Conservation (phyloP, 495 filamentous ascomycete genomes). For the Beverwykella pulmonaria region DNA sequence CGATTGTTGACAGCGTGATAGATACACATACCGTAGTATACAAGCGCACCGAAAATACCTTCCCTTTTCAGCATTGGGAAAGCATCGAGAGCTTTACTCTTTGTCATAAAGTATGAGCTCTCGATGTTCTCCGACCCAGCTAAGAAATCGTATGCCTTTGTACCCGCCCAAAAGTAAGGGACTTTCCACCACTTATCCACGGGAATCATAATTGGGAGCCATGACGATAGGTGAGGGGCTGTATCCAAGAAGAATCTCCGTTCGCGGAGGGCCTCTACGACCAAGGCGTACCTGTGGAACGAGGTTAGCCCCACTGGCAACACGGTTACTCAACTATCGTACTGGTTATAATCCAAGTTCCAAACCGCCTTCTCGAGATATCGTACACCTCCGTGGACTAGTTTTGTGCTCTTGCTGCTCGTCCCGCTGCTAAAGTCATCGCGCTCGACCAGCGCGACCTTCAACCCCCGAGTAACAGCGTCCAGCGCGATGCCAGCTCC, state of each 20-base stretch:
- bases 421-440: slow-evolving; percentile 95
- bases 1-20: background rate
- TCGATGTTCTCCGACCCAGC: slow-evolving; percentile 96
- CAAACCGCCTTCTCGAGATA: slow-evolving; percentile 97
- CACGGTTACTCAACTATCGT: background rate
- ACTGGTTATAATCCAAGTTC: slow-evolving; percentile 94
- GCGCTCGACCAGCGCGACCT: slow-evolving; percentile 90
- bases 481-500: slow-evolving; percentile 92
- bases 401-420: slow-evolving; percentile 94
- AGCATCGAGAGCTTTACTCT: slow-evolving; percentile 89
- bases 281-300: slow-evolving; percentile 71
- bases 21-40: slow-evolving; percentile 76
- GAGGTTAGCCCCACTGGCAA: slow-evolving; percentile 9
- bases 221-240: slow-evolving; percentile 89
- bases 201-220: slow-evolving; percentile 97
- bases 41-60: slow-evolving; percentile 83
- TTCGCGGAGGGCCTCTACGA: slow-evolving; percentile 93
- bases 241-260: slow-evolving; percentile 95
- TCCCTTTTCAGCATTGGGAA: slow-evolving; percentile 97
- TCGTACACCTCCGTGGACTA: slow-evolving; percentile 94
- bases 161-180: slow-evolving; percentile 96
- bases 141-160: slow-evolving; percentile 92
- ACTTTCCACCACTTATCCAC: slow-evolving; percentile 96
- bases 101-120: slow-evolving; percentile 93
- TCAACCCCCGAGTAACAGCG: slow-evolving; percentile 87